Evolutionary conservation across 257 asterid species (phyloP).

Genomic region (Ilex aquifolium): DNA sequence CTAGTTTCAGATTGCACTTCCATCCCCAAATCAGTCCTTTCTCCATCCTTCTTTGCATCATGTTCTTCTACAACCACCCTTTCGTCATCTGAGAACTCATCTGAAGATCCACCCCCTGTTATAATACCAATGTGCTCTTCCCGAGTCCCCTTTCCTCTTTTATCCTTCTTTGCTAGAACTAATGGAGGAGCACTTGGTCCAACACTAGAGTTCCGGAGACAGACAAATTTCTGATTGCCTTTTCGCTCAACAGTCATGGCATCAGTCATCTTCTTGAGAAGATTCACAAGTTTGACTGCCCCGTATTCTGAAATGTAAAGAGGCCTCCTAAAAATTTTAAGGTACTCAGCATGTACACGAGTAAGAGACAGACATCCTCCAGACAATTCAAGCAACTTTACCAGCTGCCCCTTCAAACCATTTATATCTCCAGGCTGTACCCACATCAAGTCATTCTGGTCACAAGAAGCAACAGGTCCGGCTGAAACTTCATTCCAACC

Average conservation of each 20-base stretch:
- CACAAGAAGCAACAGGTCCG: conserved; percentile 21
- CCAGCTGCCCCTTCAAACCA: conserved; percentile 76
- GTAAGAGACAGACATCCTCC: conserved; percentile 67
- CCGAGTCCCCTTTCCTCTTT: conserved; percentile 39
- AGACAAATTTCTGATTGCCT: conserved; percentile 51
- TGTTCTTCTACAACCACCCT: conserved; percentile 30
- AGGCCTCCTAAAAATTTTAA: conserved; percentile 68
- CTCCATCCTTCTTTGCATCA: conserved; percentile 13
- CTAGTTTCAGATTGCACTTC: conserved; percentile 9
- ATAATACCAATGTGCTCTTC: conserved; percentile 30
- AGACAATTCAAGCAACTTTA: conserved; percentile 58
- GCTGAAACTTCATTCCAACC: conserved; percentile 36
- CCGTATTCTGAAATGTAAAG: conserved; percentile 74
- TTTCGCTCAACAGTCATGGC: conserved; percentile 48
- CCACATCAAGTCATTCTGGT: conserved; percentile 48
- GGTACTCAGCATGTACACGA: conserved; percentile 70
- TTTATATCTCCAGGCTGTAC: conserved; percentile 84
- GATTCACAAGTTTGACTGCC: conserved; percentile 56
- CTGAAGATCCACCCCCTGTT: conserved; percentile 46
- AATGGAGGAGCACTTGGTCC: conserved; percentile 28
- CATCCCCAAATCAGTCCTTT: conserved; percentile 18
- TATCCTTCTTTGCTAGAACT: conserved; percentile 39
- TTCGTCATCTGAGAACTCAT: conserved; percentile 67
- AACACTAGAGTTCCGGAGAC: conserved; percentile 34
- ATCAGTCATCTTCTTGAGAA: conserved; percentile 71